Conservation (phyloP, 441 rosid genomes). For the Kokia cookei region DNA sequence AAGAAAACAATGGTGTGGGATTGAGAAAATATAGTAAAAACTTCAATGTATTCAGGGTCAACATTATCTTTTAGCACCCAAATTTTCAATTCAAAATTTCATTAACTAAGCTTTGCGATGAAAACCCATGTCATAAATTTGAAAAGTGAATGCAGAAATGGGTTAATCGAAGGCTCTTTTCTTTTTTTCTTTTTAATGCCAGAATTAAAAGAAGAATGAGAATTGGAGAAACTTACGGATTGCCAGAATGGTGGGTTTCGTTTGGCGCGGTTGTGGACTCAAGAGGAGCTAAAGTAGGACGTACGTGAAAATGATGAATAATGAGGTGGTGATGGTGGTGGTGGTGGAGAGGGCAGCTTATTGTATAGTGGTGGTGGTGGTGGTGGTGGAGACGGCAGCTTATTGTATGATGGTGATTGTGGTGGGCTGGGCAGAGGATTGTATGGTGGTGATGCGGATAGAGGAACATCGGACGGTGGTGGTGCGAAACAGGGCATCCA, state of each 20-base stretch:
- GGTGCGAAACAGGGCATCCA: background rate
- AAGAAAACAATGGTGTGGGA: background rate
- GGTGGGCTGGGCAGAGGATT: background rate
- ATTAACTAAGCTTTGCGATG: background rate
- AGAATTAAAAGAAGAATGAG: background rate
- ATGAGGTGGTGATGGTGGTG: constrained; percentile 11
- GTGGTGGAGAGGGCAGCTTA: constrained; percentile 17
- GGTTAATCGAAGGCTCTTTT: background rate
- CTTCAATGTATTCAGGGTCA: background rate
- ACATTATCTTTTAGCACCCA: background rate
- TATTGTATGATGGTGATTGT: background rate
- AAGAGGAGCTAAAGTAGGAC: too few relatives aligned
- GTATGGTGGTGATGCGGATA: background rate
- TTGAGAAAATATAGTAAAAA: background rate
- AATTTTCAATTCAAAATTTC: background rate
- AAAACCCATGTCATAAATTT: background rate
- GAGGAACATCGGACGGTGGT: too few relatives aligned
- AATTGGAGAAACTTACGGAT: constrained; percentile 24
- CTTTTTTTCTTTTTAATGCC: too few relatives aligned
- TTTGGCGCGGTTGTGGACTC: background rate
- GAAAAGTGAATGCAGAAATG: background rate
- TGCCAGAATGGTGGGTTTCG: background rate
- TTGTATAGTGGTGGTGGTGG: constrained; percentile 1
- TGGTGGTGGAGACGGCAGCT: constrained; percentile 18
- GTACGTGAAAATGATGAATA: constrained; percentile 5